Percentiles rank a stretch among this genome's conserved stretches.
phyloP scores from a whole-genome alignment of 441 rosid genomes.

The Brassica balearica region DNA sequence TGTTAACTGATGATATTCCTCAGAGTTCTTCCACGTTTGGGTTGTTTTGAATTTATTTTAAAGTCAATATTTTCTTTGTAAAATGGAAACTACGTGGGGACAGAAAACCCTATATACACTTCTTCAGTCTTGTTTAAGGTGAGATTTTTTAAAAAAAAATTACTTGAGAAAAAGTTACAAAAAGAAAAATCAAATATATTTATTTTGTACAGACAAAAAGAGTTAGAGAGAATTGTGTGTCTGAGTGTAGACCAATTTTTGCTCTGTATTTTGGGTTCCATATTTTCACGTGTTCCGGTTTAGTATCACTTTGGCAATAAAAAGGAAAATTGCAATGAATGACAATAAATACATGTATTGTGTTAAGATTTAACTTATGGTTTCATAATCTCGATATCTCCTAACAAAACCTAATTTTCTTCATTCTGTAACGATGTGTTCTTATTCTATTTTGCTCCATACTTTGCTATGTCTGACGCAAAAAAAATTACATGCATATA shows the following conservation, averaged over 20 bases:
- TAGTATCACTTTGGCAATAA: background rate
- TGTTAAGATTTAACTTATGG: background rate
- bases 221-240: background rate
- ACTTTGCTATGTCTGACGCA: background rate
- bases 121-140: background rate
- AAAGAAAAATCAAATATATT: background rate
- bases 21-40: slow-evolving; percentile 53
- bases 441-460: background rate
- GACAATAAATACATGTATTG: background rate
- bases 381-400: too few relatives aligned
- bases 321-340: background rate
- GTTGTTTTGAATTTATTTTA: slow-evolving; percentile 43
- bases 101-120: background rate
- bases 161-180: background rate
- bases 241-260: background rate
- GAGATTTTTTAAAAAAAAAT: slow-evolving; percentile 5
- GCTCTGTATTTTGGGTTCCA: slow-evolving; percentile 15
- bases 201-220: slow-evolving; percentile 22
- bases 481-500: background rate
- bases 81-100: background rate
- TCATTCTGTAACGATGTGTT: background rate
- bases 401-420: too few relatives aligned
- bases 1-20: slow-evolving; percentile 51
- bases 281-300: slow-evolving; percentile 16
- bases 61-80: slow-evolving; percentile 9